These are phyloP conservation scores for Populus alba DNA, from an alignment of 345 rosid species.

Conservation along the genomic window DNA sequence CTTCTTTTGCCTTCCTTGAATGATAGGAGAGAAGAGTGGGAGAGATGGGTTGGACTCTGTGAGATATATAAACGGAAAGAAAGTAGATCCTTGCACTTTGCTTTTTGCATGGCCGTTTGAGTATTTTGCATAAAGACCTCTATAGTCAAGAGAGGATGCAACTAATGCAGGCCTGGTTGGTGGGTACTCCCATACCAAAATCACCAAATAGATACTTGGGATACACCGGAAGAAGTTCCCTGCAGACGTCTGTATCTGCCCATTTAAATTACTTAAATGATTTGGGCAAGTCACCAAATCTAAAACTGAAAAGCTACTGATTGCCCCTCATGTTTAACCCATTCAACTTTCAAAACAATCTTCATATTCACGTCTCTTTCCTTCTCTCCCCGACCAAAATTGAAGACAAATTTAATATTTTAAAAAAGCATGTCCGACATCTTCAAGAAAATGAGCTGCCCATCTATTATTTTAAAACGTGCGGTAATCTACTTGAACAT, in stretches of 20 bases:
- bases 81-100: neutral
- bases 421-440: neutral
- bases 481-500: constrained; percentile 1
- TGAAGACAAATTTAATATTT: too few relatives aligned
- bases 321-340: neutral
- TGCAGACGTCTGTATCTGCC: neutral
- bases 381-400: neutral
- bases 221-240: neutral
- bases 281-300: constrained; percentile 27
- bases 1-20: neutral
- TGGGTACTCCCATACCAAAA: constrained; percentile 36
- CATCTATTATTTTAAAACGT: neutral
- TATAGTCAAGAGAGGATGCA: constrained; percentile 62
- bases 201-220: constrained; percentile 12
- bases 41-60: constrained; percentile 25
- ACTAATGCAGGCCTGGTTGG: constrained; percentile 60
- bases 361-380: neutral
- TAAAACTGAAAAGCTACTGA: constrained; percentile 17
- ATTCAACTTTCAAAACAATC: neutral
- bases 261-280: constrained; percentile 5
- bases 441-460: neutral
- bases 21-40: constrained; percentile 16
- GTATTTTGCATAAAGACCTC: constrained; percentile 18
- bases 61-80: constrained; percentile 32
- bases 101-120: constrained; percentile 15